A percentile compares a stretch with the other conserved stretches of the same genome.
Conservation (phyloP, 768 basidiomycete species). For the Gloeopeniophorella convolvens region DNA sequence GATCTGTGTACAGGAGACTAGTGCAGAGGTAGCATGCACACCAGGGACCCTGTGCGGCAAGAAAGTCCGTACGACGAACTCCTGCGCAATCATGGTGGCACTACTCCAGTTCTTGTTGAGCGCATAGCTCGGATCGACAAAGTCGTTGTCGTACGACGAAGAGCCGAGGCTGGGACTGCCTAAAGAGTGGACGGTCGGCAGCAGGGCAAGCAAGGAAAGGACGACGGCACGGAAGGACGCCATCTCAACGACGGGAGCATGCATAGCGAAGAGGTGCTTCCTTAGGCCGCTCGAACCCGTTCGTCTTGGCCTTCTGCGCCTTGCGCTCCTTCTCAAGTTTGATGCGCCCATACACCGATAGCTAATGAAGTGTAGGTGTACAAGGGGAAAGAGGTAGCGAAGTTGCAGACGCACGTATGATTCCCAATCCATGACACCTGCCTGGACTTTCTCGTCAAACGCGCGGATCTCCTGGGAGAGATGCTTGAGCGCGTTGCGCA, state of each 20-base stretch:
- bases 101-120: conserved; percentile 8
- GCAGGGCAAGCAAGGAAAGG: conserved; percentile 12
- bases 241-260: conserved; percentile 2
- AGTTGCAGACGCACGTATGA: too few species aligned
- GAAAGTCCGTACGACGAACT: conserved; percentile 13
- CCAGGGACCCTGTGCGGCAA: conserved; percentile 18
- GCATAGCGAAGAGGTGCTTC: too few species aligned
- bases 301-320: too few species aligned
- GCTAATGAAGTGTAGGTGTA: too few species aligned
- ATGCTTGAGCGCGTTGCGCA: conserved; percentile 6
- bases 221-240: background rate
- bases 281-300: too few species aligned
- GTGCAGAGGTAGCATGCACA: conserved; percentile 8
- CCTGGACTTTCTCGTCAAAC: background rate
- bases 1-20: too few species aligned
- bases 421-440: too few species aligned
- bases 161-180: conserved; percentile 17
- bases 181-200: conserved; percentile 21
- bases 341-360: too few species aligned
- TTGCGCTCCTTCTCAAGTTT: too few species aligned
- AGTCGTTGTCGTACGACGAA: conserved; percentile 13
- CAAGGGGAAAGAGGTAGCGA: too few species aligned
- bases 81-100: conserved; percentile 12
- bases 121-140: conserved; percentile 16
- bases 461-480: background rate